Evolutionary conservation across 352 stramenopile genomes (phyloP).

Genomic region (Albugo laibachii): DNA sequence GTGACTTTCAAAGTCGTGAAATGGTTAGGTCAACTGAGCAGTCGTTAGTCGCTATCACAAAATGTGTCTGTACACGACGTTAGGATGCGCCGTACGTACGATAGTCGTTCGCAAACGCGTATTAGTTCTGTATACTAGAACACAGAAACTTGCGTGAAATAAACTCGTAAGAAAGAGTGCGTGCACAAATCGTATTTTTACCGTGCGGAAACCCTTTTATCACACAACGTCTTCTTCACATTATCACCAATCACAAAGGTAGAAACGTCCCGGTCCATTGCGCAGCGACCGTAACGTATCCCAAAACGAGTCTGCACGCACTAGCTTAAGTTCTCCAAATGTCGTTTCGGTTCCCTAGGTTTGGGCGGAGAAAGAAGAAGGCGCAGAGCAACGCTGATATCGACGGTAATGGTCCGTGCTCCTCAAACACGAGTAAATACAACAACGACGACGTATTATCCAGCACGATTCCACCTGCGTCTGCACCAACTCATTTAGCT

Average conservation of each 20-base stretch:
- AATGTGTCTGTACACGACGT: too few species aligned
- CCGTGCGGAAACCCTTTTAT: not conserved
- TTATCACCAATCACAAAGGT: not conserved
- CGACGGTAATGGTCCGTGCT: too few species aligned
- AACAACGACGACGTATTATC: conserved; percentile 16
- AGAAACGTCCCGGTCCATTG: not conserved
- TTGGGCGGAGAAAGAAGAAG: conserved; percentile 45
- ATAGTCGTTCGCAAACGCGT: too few species aligned
- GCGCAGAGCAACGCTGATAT: conserved; percentile 18
- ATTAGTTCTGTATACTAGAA: too few species aligned
- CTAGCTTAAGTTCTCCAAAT: conserved; percentile 9
- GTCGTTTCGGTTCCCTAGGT: conserved; percentile 52
- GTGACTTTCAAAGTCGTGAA: too few species aligned
- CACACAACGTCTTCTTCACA: not conserved
- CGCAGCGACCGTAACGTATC: not conserved
- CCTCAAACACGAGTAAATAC: conserved; percentile 8
- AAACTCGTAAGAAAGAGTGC: not conserved
- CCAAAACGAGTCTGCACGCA: not conserved
- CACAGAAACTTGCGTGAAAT: conserved; percentile 16
- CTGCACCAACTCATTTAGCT: conserved; percentile 19
- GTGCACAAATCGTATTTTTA: not conserved
- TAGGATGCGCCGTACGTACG: too few species aligned
- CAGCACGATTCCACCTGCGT: conserved; percentile 1
- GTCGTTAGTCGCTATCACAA: too few species aligned
- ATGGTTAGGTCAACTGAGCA: too few species aligned